These are phyloP conservation scores for Neonectria faginata DNA, from an alignment of 2,329 filamentous ascomycete species.

Conservation along the genomic window DNA sequence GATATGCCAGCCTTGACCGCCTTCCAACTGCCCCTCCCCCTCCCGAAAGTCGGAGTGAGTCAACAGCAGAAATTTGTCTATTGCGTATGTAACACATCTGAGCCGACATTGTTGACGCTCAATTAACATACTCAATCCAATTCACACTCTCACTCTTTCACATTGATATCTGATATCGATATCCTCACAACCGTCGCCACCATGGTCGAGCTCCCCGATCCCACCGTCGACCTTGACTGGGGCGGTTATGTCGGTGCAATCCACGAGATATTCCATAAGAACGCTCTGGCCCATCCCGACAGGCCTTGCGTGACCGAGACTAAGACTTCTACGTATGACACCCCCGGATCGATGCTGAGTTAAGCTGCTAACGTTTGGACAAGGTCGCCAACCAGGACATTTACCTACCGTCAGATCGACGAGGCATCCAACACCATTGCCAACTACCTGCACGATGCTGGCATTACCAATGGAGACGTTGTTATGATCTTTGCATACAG, in stretches of 20 bases:
- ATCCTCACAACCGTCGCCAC: not conserved
- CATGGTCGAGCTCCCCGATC: slow-evolving; percentile 62
- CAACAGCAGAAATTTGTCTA: too few relatives aligned
- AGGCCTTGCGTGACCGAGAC: slow-evolving; percentile 63
- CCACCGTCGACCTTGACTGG: slow-evolving; percentile 76
- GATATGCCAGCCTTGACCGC: too few relatives aligned
- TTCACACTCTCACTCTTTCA: too few relatives aligned
- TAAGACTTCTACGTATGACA: not conserved
- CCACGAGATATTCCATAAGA: slow-evolving; percentile 75
- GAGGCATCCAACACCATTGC: slow-evolving; percentile 85
- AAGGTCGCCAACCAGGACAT: slow-evolving; percentile 59
- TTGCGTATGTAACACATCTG: too few relatives aligned
- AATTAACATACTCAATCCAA: too few relatives aligned
- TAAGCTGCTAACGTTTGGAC: too few relatives aligned
- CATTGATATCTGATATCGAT: too few relatives aligned
- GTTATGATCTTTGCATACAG: slow-evolving; percentile 94
- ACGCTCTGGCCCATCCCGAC: slow-evolving; percentile 72
- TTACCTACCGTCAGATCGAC: slow-evolving; percentile 79
- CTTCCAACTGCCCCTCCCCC: too few relatives aligned
- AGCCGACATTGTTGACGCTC: too few relatives aligned
- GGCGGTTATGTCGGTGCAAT: slow-evolving; percentile 71
- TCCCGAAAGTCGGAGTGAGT: too few relatives aligned
- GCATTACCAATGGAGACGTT: slow-evolving; percentile 83
- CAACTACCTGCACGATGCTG: slow-evolving; percentile 79
- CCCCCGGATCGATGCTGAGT: slow-evolving; percentile 42